These are phyloP conservation scores for Pyropia haitanensis DNA, from an alignment of 23 red algal genomes.

Conservation along the genomic window DNA sequence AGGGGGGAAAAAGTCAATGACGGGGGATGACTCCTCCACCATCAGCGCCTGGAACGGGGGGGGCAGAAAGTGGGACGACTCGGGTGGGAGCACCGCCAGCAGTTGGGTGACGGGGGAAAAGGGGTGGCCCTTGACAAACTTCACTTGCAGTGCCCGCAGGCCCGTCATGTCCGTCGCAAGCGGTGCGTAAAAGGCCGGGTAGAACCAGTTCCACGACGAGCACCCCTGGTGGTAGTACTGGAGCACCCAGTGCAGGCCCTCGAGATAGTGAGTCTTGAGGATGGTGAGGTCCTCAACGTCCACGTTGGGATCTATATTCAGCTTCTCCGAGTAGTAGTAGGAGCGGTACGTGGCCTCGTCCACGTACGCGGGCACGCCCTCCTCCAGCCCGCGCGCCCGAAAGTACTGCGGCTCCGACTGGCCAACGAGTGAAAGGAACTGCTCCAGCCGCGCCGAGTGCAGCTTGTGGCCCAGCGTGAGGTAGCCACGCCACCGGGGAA, in stretches of 20 bases:
- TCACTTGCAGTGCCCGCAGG: conserved; percentile 35
- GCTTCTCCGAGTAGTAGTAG: conserved; percentile 74
- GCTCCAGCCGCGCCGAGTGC: conserved; percentile 79
- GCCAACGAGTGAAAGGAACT: conserved; percentile 53
- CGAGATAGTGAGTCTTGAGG: conserved; percentile 63
- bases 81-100: conserved; percentile 82
- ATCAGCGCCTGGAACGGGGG: conserved; percentile 61
- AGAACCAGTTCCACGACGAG: conserved; percentile 94
- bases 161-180: conserved; percentile 74
- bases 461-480: conserved; percentile 66
- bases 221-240: conserved; percentile 98
- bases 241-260: conserved; percentile 93
- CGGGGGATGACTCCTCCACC: conserved; percentile 34
- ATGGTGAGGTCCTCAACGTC: conserved; percentile 33
- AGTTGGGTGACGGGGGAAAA: conserved; percentile 85
- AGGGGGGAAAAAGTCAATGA: conserved; percentile 70
- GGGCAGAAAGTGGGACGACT: conserved; percentile 71
- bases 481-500: conserved; percentile 84
- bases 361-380: conserved; percentile 47
- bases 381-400: conserved; percentile 54
- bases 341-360: conserved; percentile 30
- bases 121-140: conserved; percentile 77
- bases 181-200: conserved; percentile 75
- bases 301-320: conserved; percentile 33
- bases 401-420: conserved; percentile 83